Base-by-base conservation (phyloP, 805 yeast species). In the Diddensiella santjacobensis region DNA sequence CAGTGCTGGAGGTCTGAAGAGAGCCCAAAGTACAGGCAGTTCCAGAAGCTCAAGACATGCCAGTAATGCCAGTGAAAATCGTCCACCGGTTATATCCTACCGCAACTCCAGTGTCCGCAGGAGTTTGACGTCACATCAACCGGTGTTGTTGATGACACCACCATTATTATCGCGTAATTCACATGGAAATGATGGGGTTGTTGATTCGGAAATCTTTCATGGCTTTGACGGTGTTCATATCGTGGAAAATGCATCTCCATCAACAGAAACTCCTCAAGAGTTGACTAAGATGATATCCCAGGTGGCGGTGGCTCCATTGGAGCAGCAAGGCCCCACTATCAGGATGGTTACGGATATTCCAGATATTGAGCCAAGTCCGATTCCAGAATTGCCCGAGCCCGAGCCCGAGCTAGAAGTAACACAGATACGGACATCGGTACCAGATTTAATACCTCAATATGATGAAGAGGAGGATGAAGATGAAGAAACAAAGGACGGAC, bases 201-300 rank as follows among this genome's bases (percentile, higher is more conserved):
- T 13, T 17, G 46, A 39, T 19, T 33, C 40, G 3, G 40, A 51
- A 3, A 31, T 45, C 42, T 55, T 55, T 45, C 54, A 49, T 6
- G 55, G 49, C 11, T 55, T 55, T 38, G 58, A 55, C 37, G 59
- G 59, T 2, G 59, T 54, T 13, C 58, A 54, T 45, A 30, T 43
- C 22, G 40, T 37, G 30, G 54, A 26, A 13, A 26, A 26, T 8
- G 30, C 23, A 13, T 26, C 31, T 8, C n/a, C n/a, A n/a, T n/a
- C n/a, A n/a, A n/a, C n/a, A n/a, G n/a, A n/a, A n/a, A n/a, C n/a
- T n/a, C n/a, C n/a, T n/a, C n/a, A n/a, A n/a, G n/a, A n/a, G n/a
- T 26, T 26, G 31, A 13, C 13, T 8, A 13, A 8, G 31, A 26
- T 13, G 8, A 13, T 13, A 26, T 8, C 8, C 13, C 8, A 26